phyloP scores from a whole-genome alignment of 169 alveolate species.

The Blepharisma undulans region DNA sequence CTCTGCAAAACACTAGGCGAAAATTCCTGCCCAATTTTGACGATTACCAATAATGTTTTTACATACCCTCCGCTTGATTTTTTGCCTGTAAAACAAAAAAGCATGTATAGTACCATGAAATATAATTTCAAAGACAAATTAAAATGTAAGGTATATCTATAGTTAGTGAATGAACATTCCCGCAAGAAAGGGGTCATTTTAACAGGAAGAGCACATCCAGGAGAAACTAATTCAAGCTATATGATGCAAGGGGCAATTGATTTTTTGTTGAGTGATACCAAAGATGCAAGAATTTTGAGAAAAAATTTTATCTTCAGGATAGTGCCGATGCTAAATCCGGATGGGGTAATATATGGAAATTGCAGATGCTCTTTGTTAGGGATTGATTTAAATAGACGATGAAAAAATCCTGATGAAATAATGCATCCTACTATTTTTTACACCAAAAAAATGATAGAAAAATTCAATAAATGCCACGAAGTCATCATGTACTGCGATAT shows the following conservation, averaged over 20 bases:
- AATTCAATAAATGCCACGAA: constrained; percentile 70
- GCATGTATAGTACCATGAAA: constrained; percentile 22
- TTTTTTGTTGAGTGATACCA: background rate
- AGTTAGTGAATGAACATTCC: background rate
- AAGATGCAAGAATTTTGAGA: constrained; percentile 64
- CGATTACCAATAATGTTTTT: constrained; percentile 53
- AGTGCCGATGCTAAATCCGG: constrained; percentile 76
- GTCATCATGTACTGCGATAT: constrained; percentile 75
- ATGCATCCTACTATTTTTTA: constrained; percentile 66
- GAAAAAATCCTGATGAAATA: constrained; percentile 62
- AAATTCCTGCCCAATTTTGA: constrained; percentile 76
- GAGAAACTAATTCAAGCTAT: constrained; percentile 84
- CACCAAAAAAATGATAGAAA: constrained; percentile 62
- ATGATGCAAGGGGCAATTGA: constrained; percentile 77
- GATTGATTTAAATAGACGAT: constrained; percentile 71
- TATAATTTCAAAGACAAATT: background rate
- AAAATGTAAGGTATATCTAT: background rate
- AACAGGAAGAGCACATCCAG: constrained; percentile 89
- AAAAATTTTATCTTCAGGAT: constrained; percentile 79
- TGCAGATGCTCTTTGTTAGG: constrained; percentile 63
- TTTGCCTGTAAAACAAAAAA: background rate
- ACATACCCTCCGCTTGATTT: background rate
- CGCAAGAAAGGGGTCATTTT: constrained; percentile 60
- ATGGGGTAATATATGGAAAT: constrained; percentile 75
- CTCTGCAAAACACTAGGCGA: constrained; percentile 88